A percentile compares a stretch with the other conserved stretches of the same genome.
phyloP scores from a whole-genome alignment of 371 early-diverging fungal genomes.

The Syncephalastrum monosporum region DNA sequence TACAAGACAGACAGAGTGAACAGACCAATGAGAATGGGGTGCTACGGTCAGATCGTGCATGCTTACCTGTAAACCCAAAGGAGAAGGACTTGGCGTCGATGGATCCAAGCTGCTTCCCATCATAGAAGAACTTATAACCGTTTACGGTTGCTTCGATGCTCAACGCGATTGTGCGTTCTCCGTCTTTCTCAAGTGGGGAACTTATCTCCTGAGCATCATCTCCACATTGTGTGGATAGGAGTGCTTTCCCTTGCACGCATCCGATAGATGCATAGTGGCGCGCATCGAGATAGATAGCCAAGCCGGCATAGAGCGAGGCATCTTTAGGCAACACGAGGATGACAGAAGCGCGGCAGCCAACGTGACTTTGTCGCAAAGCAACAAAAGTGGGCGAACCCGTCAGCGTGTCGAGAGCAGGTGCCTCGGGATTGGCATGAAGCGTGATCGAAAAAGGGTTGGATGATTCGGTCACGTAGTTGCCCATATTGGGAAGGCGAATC shows the following conservation, averaged over 20 bases:
- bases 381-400: constrained; percentile 12
- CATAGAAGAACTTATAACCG: constrained; percentile 5
- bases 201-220: not conserved
- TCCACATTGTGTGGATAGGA: not conserved
- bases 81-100: constrained; percentile 7
- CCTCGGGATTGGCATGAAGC: too few relatives aligned
- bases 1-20: too few relatives aligned
- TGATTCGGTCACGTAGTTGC: constrained; percentile 9
- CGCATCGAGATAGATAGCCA: constrained; percentile 10
- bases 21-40: too few relatives aligned
- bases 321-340: constrained; percentile 23
- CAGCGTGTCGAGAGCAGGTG: not conserved
- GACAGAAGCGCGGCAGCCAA: constrained; percentile 20
- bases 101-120: constrained; percentile 2
- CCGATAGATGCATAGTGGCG: constrained; percentile 6
- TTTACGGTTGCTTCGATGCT: constrained; percentile 11
- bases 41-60: not conserved
- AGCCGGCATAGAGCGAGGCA: constrained; percentile 5
- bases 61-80: constrained; percentile 14
- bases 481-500: constrained; percentile 15
- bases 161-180: not conserved
- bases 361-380: constrained; percentile 17
- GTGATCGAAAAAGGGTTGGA: constrained; percentile 9
- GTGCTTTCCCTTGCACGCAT: not conserved
- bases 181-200: not conserved